A percentile compares a stretch with the other conserved stretches of the same genome.
phyloP scores from a whole-genome alignment of 495 filamentous ascomycete genomes.

The Neurospora sublineolata region DNA sequence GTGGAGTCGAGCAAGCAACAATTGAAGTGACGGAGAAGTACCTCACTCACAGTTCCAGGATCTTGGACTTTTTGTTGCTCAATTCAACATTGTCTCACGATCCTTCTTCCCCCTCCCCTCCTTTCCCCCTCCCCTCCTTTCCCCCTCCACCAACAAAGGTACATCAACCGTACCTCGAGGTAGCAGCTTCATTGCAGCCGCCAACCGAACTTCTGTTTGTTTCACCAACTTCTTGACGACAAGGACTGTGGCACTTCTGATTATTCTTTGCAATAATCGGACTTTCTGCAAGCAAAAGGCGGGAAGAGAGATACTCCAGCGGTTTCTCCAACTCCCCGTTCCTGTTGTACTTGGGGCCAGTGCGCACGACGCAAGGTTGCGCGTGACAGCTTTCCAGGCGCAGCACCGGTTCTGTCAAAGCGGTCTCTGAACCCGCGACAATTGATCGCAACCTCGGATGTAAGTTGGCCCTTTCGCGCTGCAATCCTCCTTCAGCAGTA shows the following conservation, averaged over 20 bases:
- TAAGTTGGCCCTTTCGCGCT: neutral
- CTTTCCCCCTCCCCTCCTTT: neutral
- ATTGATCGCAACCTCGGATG: neutral
- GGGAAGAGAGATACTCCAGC: neutral
- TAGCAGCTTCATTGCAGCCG: neutral
- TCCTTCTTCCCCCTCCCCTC: neutral
- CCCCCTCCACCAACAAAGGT: neutral
- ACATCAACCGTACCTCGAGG: neutral
- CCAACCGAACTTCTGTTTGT: neutral
- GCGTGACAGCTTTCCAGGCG: slow-evolving; percentile 9
- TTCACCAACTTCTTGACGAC: neutral
- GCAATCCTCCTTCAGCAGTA: neutral
- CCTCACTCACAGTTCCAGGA: neutral
- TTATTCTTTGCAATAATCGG: neutral
- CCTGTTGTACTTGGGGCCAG: neutral
- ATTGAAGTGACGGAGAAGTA: neutral
- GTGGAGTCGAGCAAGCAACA: neutral
- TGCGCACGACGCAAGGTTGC: slow-evolving; percentile 5
- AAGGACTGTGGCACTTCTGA: neutral
- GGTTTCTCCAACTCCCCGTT: neutral
- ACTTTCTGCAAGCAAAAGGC: neutral
- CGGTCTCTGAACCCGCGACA: neutral
- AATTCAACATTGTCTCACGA: neutral
- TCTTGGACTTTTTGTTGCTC: neutral
- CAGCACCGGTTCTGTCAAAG: slow-evolving; percentile 1